Base-by-base conservation (phyloP, 495 filamentous ascomycete genomes). In the Aspergillus funiculosus region DNA sequence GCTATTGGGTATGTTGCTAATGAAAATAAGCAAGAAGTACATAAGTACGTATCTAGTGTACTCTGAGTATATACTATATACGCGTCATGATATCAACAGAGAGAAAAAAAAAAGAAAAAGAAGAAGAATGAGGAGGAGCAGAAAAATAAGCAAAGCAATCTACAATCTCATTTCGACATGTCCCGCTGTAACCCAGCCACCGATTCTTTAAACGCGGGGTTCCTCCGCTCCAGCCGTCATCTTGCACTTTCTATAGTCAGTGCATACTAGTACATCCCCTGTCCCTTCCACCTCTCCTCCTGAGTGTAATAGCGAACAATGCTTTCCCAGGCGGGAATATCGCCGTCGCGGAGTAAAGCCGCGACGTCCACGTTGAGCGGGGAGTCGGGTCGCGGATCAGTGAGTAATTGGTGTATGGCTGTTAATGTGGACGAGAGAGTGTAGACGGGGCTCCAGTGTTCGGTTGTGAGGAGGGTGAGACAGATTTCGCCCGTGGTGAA, bases 311-410 rank as follows among this genome's bases (percentile, higher is more conserved):
- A 85, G 69, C 94, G 76, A 27, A 96, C 86, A 61, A 97, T 62
- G 34, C 80, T 74, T 62, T 94, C 79, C 56, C 86, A 89, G 0
- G 78, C 92, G 3, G 89, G 69, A 5, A 61, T 48, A 70, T 98
- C 92, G 11, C 86, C 88, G 38, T 73, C 71, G 51, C 89, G 72
- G 45, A 94, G 41, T 52, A 98, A 63, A 48, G 78, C 76, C 39
- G 89, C 91, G 3, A 94, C 77, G 64, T 98, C 92, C 7, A 95
- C 76, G 67, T 95, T 94, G 39, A 97, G 67, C 50, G 92, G 92
- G 52, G 79, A 85, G 51, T 95, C 88, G 27, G 83, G 74, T 43
- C 80, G 82, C 9, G 91, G 88, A 48, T 81, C 78, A 30, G 73
- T 80, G 43, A 95, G 69, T 54, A 98, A 67, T 71, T 86, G 76